These are phyloP conservation scores for Ceratocystis papillata DNA, from an alignment of 2,329 filamentous ascomycete genomes.

Conservation along the genomic window DNA sequence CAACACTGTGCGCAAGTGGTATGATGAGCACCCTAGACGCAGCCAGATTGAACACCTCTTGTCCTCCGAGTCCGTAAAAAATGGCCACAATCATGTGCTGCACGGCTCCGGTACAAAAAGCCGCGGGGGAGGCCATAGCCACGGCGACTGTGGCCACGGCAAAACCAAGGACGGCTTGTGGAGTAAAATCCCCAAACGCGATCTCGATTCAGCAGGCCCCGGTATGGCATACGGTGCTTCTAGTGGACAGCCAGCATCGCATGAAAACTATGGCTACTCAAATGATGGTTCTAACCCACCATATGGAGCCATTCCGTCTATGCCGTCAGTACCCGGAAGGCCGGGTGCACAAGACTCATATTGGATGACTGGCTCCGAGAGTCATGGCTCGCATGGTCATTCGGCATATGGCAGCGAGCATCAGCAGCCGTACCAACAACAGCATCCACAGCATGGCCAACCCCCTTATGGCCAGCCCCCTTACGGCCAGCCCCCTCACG, in stretches of 20 bases:
- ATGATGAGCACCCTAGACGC: slow-evolving; percentile 55
- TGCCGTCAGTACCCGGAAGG: neutral
- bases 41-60: slow-evolving; percentile 63
- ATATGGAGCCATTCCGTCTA: slow-evolving; percentile 1
- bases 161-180: slow-evolving; percentile 50
- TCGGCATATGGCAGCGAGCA: neutral
- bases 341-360: slow-evolving; percentile 19
- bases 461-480: neutral
- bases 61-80: slow-evolving; percentile 69
- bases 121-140: slow-evolving; percentile 35
- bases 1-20: slow-evolving; percentile 72
- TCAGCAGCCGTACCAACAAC: slow-evolving; percentile 9
- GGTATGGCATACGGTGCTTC: slow-evolving; percentile 15
- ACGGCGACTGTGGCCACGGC: slow-evolving; percentile 43
- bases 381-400: neutral
- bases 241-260: neutral
- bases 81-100: slow-evolving; percentile 66
- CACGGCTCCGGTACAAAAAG: slow-evolving; percentile 31
- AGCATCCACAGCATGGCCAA: neutral
- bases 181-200: slow-evolving; percentile 49
- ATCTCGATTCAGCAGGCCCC: slow-evolving; percentile 32
- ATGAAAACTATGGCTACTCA: slow-evolving; percentile 18
- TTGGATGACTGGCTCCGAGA: slow-evolving; percentile 17
- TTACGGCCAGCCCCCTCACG: slow-evolving; percentile 13
- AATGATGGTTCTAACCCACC: slow-evolving; percentile 14